Evolutionary conservation across 2,329 filamentous ascomycete species (phyloP).

Genomic region (Paracoccidioides brasiliensis): DNA sequence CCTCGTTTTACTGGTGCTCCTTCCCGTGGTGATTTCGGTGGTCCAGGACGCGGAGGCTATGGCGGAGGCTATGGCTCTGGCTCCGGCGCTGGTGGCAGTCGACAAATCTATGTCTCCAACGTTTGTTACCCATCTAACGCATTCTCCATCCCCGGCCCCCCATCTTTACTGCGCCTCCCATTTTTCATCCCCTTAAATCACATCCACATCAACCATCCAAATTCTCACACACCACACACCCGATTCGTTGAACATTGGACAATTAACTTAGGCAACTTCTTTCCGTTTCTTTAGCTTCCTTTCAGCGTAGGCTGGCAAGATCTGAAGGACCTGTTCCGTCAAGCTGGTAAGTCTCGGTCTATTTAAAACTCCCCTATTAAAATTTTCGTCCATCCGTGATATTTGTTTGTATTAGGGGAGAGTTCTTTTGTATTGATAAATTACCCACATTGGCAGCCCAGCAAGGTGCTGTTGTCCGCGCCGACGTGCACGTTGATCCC

Average conservation of each 20-base stretch:
- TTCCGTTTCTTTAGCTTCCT: constrained; percentile 54
- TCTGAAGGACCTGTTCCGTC: constrained; percentile 94
- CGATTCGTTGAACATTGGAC: constrained; percentile 11
- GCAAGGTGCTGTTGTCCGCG: constrained; percentile 72
- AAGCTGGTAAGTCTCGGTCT: constrained; percentile 66
- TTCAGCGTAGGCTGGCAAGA: constrained; percentile 99
- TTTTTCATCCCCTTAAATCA: neutral
- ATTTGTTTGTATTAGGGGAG: constrained; percentile 2
- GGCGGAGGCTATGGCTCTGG: constrained; percentile 32
- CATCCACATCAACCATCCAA: neutral
- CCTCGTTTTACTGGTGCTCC: constrained; percentile 81
- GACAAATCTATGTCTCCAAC: constrained; percentile 96
- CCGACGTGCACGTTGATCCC: constrained; percentile 83
- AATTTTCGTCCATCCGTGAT: neutral
- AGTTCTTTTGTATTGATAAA: constrained; percentile 18
- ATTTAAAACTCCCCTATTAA: constrained; percentile 4
- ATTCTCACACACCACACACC: constrained; percentile 6
- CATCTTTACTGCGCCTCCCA: neutral
- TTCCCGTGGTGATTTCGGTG: constrained; percentile 49
- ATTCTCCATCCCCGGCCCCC: neutral
- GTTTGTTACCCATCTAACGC: constrained; percentile 52
- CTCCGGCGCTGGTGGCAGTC: constrained; percentile 49
- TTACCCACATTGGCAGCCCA: constrained; percentile 24
- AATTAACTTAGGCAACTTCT: constrained; percentile 22
- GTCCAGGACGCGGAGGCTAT: constrained; percentile 41